Conservation (phyloP, 805 yeast genomes). For the Myxozyma vanderwaltii region DNA sequence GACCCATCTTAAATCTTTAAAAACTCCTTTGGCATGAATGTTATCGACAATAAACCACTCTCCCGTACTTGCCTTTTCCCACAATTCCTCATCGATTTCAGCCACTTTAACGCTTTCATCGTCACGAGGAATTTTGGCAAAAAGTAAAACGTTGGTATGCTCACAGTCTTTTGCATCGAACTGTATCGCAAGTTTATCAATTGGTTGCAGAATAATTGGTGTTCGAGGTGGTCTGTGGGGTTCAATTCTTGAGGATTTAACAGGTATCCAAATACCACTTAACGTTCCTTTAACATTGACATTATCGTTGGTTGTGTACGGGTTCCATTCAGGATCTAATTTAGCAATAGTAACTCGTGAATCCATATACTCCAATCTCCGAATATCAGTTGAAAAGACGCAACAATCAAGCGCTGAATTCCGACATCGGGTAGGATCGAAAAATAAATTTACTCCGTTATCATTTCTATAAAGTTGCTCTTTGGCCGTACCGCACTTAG, state of each 20-base stretch:
- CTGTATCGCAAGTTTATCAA: neutral
- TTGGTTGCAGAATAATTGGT: neutral
- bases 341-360: slow-evolving; percentile 9
- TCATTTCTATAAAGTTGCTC: slow-evolving; percentile 5
- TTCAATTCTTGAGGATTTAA: neutral
- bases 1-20: slow-evolving; percentile 14
- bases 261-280: slow-evolving; percentile 7
- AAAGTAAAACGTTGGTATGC: neutral
- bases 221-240: slow-evolving; percentile 6
- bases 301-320: neutral
- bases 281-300: neutral
- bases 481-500: slow-evolving; percentile 18
- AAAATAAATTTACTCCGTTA: slow-evolving; percentile 5
- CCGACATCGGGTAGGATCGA: slow-evolving; percentile 15
- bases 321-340: slow-evolving; percentile 16
- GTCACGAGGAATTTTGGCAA: slow-evolving; percentile 5
- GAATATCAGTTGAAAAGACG: slow-evolving; percentile 8
- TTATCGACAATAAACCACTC: slow-evolving; percentile 10
- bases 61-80: slow-evolving; percentile 15
- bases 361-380: slow-evolving; percentile 13
- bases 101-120: slow-evolving; percentile 8
- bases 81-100: slow-evolving; percentile 14
- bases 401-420: slow-evolving; percentile 6
- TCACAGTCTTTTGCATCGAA: slow-evolving; percentile 6
- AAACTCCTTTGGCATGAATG: slow-evolving; percentile 8